Conservation (phyloP, 208 protist genomes). For the Lotmaria passim region DNA sequence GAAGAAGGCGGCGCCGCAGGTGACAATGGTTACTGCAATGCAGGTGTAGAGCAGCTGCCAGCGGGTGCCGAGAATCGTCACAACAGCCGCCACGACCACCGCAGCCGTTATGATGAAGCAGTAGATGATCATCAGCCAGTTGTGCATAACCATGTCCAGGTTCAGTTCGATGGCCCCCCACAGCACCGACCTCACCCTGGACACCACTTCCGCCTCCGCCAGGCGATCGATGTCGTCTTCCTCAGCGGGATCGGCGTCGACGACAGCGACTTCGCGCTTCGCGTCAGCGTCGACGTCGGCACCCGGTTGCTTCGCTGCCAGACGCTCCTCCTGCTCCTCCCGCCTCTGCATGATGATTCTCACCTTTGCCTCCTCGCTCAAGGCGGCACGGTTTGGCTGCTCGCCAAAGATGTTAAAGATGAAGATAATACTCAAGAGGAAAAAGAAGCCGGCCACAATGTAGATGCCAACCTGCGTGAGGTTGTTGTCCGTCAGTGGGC, state of each 20-base stretch:
- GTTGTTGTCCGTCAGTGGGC: constrained; percentile 51
- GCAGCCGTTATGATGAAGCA: constrained; percentile 31
- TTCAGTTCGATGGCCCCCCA: constrained; percentile 28
- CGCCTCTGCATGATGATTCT: too few relatives aligned
- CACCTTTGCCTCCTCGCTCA: constrained; percentile 42
- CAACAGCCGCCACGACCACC: constrained; percentile 24
- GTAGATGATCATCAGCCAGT: constrained; percentile 29
- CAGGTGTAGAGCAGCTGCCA: constrained; percentile 26
- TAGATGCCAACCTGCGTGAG: constrained; percentile 44
- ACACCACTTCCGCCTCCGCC: too few relatives aligned
- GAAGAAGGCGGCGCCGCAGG: constrained; percentile 28
- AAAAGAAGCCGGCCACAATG: constrained; percentile 46
- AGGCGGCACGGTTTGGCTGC: constrained; percentile 48
- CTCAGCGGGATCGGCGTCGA: too few relatives aligned
- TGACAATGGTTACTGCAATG: constrained; percentile 17
- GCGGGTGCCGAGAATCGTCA: constrained; percentile 27
- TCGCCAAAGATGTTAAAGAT: constrained; percentile 68
- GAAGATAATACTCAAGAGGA: constrained; percentile 51
- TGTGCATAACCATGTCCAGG: constrained; percentile 18
- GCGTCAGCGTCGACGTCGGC: constrained; percentile 23
- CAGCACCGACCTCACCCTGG: constrained; percentile 15
- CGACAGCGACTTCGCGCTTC: too few relatives aligned
- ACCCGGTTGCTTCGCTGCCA: not conserved
- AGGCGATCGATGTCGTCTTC: too few relatives aligned
- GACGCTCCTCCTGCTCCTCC: not conserved